These are phyloP conservation scores for Conidiobolus incongruus DNA, from an alignment of 371 early-diverging fungal genomes.

Conservation along the genomic window DNA sequence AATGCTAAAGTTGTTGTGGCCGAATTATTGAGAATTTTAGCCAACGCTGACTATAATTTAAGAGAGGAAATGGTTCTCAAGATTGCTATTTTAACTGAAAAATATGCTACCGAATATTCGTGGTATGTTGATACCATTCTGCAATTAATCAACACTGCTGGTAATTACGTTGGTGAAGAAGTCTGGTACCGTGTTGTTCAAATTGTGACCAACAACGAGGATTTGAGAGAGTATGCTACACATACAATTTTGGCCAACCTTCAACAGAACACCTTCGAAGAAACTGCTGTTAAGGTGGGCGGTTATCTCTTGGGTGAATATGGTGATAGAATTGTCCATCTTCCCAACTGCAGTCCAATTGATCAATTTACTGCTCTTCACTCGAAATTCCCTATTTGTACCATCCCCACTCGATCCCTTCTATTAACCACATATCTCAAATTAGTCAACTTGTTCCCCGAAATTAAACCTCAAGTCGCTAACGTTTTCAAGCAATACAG, in stretches of 20 bases:
- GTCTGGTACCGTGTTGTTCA: slow-evolving; percentile 94
- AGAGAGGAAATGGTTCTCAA: slow-evolving; percentile 93
- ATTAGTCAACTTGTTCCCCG: slow-evolving; percentile 87
- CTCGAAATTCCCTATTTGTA: slow-evolving; percentile 59
- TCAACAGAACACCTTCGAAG: slow-evolving; percentile 67
- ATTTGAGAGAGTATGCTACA: slow-evolving; percentile 81
- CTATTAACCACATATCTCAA: slow-evolving; percentile 83
- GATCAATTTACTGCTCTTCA: slow-evolving; percentile 87
- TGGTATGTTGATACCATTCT: slow-evolving; percentile 97
- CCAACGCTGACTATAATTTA: slow-evolving; percentile 71
- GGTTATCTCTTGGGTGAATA: slow-evolving; percentile 92
- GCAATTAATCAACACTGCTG: slow-evolving; percentile 81
- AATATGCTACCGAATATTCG: slow-evolving; percentile 84
- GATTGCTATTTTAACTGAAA: slow-evolving; percentile 92
- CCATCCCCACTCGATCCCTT: slow-evolving; percentile 54
- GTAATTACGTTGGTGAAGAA: slow-evolving; percentile 87
- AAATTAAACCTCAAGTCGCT: slow-evolving; percentile 73
- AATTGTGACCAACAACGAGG: slow-evolving; percentile 80
- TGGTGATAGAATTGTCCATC: slow-evolving; percentile 80
- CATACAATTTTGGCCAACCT: slow-evolving; percentile 59
- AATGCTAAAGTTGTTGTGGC: slow-evolving; percentile 74
- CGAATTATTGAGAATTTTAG: slow-evolving; percentile 70
- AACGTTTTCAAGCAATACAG: slow-evolving; percentile 65
- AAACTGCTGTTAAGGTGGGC: slow-evolving; percentile 82
- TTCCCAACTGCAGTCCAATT: slow-evolving; percentile 56